Evolutionary conservation across 1,284 basidiomycete species (phyloP).

Genomic region (Cutaneotrichosporon cutaneum): DNA sequence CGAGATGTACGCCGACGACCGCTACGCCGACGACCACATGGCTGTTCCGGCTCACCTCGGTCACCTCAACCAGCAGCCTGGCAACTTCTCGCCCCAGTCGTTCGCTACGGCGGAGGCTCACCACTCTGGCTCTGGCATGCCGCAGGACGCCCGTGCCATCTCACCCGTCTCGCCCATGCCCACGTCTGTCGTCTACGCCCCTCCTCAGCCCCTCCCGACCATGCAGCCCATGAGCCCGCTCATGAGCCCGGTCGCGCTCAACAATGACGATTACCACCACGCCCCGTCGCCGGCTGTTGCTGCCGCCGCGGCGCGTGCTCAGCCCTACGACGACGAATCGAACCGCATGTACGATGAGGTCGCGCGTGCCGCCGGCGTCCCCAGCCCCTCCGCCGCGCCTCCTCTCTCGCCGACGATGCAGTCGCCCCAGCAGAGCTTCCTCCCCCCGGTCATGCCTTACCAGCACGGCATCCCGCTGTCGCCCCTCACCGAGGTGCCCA

Average conservation of each 20-base stretch:
- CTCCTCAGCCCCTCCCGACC: constrained; percentile 27
- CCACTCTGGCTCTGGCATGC: neutral
- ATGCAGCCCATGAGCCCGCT: constrained; percentile 42
- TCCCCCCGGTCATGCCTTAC: constrained; percentile 38
- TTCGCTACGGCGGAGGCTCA: constrained; percentile 6
- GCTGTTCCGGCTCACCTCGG: neutral
- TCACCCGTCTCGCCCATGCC: neutral
- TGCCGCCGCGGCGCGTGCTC: neutral
- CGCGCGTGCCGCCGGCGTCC: constrained; percentile 40
- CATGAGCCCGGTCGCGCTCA: constrained; percentile 17
- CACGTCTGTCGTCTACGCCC: constrained; percentile 17
- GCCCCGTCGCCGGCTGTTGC: neutral
- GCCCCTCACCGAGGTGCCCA: constrained; percentile 43
- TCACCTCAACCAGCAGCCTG: neutral
- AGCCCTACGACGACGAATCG: constrained; percentile 28
- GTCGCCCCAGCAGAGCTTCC: constrained; percentile 19
- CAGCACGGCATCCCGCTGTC: constrained; percentile 49
- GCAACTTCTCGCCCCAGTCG: constrained; percentile 3
- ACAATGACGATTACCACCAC: neutral
- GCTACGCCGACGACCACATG: constrained; percentile 26
- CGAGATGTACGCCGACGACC: constrained; percentile 34
- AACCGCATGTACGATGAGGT: constrained; percentile 46
- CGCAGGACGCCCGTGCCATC: neutral
- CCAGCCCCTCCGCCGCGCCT: neutral
- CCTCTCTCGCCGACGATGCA: constrained; percentile 16